Base-by-base conservation (phyloP, 2,329 filamentous ascomycete genomes). In the Ophiocordyceps camponoti-rufipedis region DNA sequence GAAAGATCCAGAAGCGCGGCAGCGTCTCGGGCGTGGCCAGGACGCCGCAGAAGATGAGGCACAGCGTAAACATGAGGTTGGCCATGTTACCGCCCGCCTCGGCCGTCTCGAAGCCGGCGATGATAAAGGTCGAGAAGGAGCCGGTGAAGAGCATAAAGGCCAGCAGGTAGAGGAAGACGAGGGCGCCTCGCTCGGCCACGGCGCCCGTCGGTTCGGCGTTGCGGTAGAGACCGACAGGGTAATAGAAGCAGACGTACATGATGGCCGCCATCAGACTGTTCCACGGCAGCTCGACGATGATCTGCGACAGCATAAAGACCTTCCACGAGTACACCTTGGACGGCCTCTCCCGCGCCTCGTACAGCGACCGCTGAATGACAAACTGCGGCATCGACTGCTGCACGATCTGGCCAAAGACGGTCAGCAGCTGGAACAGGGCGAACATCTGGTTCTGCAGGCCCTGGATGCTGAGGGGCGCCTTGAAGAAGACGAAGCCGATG, bases 371-470 rank as follows among this genome's bases (percentile, higher is more conserved):
- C 55, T 91, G 85, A 23, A 80, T 78, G 53, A 91, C 81, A 53
- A 93, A 93, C 53, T 86, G 81, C 1, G 85, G 85, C 82, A 91
- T 88, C 39, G 82, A 82, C 55, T 87, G 82, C 58, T 87, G 80
- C 4, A 82, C 74, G 32, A 88, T 69, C 55, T 85, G 80, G 50
- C 82, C 82, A 57, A 94, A 93, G 57, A 93, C 77, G 41, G 81
- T 89, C 47, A 83, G 68, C 47, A 89, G 64, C 71, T 89, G 83
- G 71, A 93, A 93, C 51, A 91, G 82, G 57, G 78, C 74, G 58
- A 93, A 93, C 70, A 89, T 80, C 53, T 88, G 82, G 64, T 91
- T 88, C 62, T 89, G 83, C 12, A 93, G 69, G 45, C 85, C 86
- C 56, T 87, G 82, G 40, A 81, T 73, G 10, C 75, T 78, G 62